Conservation (phyloP, 73 alveolate genomes). For the Effrenium voratum region DNA sequence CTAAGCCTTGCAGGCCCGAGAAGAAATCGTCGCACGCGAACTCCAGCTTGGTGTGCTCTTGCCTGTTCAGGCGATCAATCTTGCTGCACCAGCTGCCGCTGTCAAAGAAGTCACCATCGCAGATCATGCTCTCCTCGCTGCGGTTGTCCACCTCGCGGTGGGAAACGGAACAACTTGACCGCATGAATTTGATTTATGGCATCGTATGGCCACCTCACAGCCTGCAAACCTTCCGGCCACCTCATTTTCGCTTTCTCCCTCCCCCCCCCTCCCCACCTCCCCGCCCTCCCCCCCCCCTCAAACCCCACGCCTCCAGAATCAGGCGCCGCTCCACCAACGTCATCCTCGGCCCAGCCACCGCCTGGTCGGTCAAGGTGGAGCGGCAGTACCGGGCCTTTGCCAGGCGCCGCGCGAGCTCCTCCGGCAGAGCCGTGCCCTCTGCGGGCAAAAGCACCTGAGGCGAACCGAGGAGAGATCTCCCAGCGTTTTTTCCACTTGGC, state of each 20-base stretch:
- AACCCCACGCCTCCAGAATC: slow-evolving; percentile 26
- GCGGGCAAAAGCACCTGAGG: slow-evolving; percentile 51
- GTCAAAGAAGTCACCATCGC: slow-evolving; percentile 65
- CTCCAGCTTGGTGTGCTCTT: slow-evolving; percentile 26
- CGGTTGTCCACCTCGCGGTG: slow-evolving; percentile 65
- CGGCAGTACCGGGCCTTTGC: slow-evolving; percentile 80
- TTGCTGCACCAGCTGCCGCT: slow-evolving; percentile 63
- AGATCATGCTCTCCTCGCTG: slow-evolving; percentile 67
- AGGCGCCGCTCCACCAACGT: slow-evolving; percentile 72
- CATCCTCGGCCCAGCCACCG: slow-evolving; percentile 40
- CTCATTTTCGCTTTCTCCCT: too few species aligned
- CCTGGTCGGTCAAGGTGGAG: slow-evolving; percentile 44
- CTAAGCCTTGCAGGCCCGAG: slow-evolving; percentile 28
- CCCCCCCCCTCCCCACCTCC: too few species aligned
- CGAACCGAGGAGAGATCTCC: too few species aligned
- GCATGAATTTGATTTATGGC: too few species aligned
- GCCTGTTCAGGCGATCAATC: neutral
- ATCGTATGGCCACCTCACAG: too few species aligned
- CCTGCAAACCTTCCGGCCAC: too few species aligned
- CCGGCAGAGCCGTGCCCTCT: slow-evolving; percentile 25
- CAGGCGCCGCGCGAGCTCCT: slow-evolving; percentile 65
- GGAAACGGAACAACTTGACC: too few species aligned
- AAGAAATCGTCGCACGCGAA: slow-evolving; percentile 57
- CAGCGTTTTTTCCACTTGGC: too few species aligned
- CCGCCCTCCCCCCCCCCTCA: too few species aligned